Conservation (phyloP, 2,329 filamentous ascomycete species). For the Coleophoma cylindrospora region DNA sequence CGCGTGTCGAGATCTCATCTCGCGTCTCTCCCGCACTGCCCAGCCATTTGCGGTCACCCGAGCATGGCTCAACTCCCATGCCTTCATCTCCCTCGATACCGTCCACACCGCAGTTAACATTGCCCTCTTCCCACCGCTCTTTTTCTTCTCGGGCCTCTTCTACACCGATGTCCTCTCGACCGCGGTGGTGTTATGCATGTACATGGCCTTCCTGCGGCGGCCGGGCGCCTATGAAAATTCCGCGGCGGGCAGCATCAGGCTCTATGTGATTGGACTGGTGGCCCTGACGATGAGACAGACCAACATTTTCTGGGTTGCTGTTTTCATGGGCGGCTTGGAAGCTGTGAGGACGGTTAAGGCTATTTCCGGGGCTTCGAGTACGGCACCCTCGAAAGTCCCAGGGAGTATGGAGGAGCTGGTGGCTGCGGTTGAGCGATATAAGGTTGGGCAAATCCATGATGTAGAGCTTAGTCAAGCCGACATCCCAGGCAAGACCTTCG, state of each 20-base stretch:
- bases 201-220: slow-evolving; percentile 47
- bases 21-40: slow-evolving; percentile 1
- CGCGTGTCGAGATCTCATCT: slow-evolving; percentile 19
- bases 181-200: slow-evolving; percentile 66
- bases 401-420: slow-evolving; percentile 8
- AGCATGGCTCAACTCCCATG: slow-evolving; percentile 1
- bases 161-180: slow-evolving; percentile 92
- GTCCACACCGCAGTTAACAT: slow-evolving; percentile 72
- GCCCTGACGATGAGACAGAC: slow-evolving; percentile 83
- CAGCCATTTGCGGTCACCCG: not conserved
- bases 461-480: slow-evolving; percentile 39
- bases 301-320: slow-evolving; percentile 91
- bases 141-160: slow-evolving; percentile 94
- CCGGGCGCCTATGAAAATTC: slow-evolving; percentile 11
- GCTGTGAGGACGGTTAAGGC: slow-evolving; percentile 45
- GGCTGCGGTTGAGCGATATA: slow-evolving; percentile 21
- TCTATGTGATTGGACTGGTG: slow-evolving; percentile 51
- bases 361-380: slow-evolving; percentile 21
- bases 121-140: slow-evolving; percentile 79
- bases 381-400: not conserved
- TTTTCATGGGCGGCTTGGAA: slow-evolving; percentile 66
- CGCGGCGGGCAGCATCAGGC: slow-evolving; percentile 20
- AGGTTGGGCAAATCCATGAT: slow-evolving; percentile 51
- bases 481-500: slow-evolving; percentile 40
- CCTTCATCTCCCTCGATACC: slow-evolving; percentile 5